Evolutionary conservation across 805 yeast species (phyloP).

Genomic region (Lachancea mirantina): DNA sequence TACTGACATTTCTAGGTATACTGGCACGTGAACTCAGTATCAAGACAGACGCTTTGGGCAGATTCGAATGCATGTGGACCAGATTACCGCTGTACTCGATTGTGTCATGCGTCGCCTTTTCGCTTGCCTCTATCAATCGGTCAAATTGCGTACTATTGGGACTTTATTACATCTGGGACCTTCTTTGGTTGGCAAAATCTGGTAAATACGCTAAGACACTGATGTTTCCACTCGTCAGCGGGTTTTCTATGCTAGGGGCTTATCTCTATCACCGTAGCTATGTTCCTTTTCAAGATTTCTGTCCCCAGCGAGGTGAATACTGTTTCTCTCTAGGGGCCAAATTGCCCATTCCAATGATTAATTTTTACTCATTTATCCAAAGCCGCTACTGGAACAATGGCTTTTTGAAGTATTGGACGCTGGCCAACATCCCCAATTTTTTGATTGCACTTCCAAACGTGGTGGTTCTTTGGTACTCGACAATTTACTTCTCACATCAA

Average conservation of each 20-base stretch:
- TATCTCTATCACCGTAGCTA: conserved; percentile 40
- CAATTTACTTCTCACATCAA: conserved; percentile 32
- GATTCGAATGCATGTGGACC: conserved; percentile 9
- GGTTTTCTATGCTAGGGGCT: conserved; percentile 43
- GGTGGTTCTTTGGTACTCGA: conserved; percentile 37
- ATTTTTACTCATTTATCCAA: conserved; percentile 68
- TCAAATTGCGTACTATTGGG: conserved; percentile 78
- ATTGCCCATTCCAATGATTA: conserved; percentile 19
- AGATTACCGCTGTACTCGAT: conserved; percentile 19
- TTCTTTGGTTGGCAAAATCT: conserved; percentile 24
- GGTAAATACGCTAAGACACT: conserved; percentile 17
- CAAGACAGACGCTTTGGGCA: conserved; percentile 10
- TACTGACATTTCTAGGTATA: conserved; percentile 52
- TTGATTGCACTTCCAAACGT: conserved; percentile 65
- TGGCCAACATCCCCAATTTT: conserved; percentile 77
- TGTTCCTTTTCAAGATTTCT: conserved; percentile 50
- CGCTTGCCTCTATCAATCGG: conserved; percentile 55
- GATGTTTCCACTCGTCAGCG: conserved; percentile 42
- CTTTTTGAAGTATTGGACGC: conserved; percentile 74
- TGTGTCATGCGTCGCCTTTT: conserved; percentile 35
- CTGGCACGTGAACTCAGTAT: conserved; percentile 38
- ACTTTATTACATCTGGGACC: conserved; percentile 52
- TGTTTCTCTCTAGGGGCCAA: conserved; percentile 40
- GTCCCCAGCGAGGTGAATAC: conserved; percentile 77
- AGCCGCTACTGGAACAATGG: conserved; percentile 80